These are phyloP conservation scores for Chlamydomonas incerta DNA, from an alignment of 139 green algal genomes.

Conservation along the genomic window DNA sequence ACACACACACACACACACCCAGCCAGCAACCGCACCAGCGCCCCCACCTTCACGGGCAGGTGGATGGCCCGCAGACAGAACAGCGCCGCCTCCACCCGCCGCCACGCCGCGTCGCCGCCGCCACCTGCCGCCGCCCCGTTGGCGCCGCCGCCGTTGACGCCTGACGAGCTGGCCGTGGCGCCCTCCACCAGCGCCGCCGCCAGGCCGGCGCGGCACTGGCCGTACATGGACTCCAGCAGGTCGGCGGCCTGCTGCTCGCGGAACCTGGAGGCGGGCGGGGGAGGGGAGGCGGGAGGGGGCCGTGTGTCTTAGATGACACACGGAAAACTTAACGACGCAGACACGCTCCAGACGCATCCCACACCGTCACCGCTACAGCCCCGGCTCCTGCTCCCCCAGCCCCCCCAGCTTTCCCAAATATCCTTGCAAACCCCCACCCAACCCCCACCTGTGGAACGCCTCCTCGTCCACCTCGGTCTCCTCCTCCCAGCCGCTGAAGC, in stretches of 20 bases:
- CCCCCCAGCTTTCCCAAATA: neutral
- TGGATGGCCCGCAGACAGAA: slow-evolving; percentile 61
- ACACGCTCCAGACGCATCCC: no score
- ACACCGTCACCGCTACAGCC: no score
- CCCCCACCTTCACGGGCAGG: slow-evolving; percentile 35
- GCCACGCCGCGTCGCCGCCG: slow-evolving; percentile 57
- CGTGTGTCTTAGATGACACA: no score
- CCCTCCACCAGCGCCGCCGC: slow-evolving; percentile 13
- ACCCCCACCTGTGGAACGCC: slow-evolving; percentile 55
- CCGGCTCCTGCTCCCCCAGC: no score
- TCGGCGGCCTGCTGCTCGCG: slow-evolving; percentile 49
- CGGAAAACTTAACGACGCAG: no score
- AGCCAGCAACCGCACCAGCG: neutral
- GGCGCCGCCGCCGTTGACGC: no score
- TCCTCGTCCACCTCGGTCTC: slow-evolving; percentile 71
- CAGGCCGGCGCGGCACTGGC: slow-evolving; percentile 19
- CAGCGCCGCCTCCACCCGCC: slow-evolving; percentile 67
- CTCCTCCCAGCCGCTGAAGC: slow-evolving; percentile 61
- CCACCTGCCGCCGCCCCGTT: slow-evolving; percentile 1
- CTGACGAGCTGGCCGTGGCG: neutral
- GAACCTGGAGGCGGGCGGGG: slow-evolving; percentile 31
- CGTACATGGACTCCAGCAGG: slow-evolving; percentile 43
- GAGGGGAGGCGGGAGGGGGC: neutral
- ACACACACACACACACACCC: neutral
- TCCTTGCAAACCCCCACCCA: neutral